phyloP scores from a whole-genome alignment of 2,329 filamentous ascomycete species.

The Colletotrichum sansevieriae region DNA sequence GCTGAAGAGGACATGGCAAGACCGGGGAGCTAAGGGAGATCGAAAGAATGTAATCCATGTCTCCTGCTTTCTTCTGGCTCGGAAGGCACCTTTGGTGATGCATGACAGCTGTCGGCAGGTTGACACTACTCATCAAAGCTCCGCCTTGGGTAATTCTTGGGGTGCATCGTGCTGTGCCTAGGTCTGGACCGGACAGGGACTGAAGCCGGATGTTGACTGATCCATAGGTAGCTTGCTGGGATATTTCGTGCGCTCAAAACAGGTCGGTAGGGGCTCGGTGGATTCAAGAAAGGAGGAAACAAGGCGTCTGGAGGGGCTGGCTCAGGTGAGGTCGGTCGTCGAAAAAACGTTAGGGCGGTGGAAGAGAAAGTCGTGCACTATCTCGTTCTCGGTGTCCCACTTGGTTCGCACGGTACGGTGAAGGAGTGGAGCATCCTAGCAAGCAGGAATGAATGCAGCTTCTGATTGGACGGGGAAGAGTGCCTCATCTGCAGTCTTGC shows the following conservation, averaged over 20 bases:
- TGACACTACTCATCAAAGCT: slow-evolving; percentile 7
- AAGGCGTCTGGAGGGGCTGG: slow-evolving; percentile 24
- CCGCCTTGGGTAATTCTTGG: slow-evolving; percentile 1
- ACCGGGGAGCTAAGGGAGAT: slow-evolving; percentile 21
- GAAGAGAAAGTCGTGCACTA: slow-evolving; percentile 19
- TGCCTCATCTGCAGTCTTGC: slow-evolving; percentile 6
- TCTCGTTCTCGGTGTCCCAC: slow-evolving; percentile 9
- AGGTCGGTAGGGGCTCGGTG: slow-evolving; percentile 1
- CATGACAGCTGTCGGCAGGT: slow-evolving; percentile 17
- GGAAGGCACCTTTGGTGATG: neutral
- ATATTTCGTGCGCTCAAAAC: neutral
- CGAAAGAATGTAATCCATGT: slow-evolving; percentile 4
- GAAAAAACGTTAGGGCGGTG: slow-evolving; percentile 12
- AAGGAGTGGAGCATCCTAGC: slow-evolving; percentile 19
- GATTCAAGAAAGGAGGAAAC: slow-evolving; percentile 34
- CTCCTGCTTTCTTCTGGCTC: slow-evolving; percentile 21
- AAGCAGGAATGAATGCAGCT: neutral
- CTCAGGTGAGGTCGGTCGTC: slow-evolving; percentile 15
- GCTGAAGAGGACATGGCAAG: slow-evolving; percentile 14
- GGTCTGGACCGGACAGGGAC: neutral
- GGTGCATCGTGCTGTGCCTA: neutral
- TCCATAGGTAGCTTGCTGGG: slow-evolving; percentile 1
- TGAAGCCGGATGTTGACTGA: slow-evolving; percentile 3
- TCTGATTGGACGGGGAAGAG: slow-evolving; percentile 16
- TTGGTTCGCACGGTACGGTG: slow-evolving; percentile 36